Conservation (phyloP, 306 rosid genomes). For the Neltuma alba region DNA sequence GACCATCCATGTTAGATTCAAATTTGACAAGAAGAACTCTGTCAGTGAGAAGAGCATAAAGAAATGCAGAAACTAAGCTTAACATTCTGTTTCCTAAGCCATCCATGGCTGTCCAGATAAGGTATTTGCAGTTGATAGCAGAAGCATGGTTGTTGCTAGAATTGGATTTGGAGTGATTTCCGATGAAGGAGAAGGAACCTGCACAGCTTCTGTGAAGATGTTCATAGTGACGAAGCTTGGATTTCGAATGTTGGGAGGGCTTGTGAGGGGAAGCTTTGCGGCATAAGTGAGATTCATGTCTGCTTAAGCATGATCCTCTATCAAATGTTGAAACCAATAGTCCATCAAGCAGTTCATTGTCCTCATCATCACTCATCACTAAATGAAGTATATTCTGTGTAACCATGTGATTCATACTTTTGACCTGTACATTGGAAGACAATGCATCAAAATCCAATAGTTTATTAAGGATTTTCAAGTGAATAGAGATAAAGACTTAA, state of each 20-base stretch:
- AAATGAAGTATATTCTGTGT: neutral
- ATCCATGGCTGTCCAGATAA: neutral
- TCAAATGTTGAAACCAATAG: neutral
- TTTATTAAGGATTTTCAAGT: no score
- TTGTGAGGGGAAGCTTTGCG: neutral
- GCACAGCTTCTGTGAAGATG: neutral
- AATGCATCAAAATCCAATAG: neutral
- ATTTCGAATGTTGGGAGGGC: neutral
- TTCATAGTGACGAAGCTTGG: neutral
- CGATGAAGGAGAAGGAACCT: neutral
- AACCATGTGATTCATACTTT: no score
- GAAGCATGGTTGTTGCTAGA: neutral
- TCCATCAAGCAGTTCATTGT: neutral
- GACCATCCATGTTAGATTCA: neutral
- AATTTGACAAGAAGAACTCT: neutral
- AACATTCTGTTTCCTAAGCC: slow-evolving; percentile 4
- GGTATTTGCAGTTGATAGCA: neutral
- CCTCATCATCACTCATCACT: neutral
- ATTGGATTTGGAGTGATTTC: neutral
- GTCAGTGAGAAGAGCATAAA: neutral
- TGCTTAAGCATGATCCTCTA: neutral
- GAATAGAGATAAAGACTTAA: neutral
- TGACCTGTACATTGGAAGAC: neutral
- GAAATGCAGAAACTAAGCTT: neutral
- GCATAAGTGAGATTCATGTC: neutral